Percentiles rank a stretch among this genome's conserved stretches.
Conservation (phyloP, 768 basidiomycete genomes). For the Lactarius vividus region DNA sequence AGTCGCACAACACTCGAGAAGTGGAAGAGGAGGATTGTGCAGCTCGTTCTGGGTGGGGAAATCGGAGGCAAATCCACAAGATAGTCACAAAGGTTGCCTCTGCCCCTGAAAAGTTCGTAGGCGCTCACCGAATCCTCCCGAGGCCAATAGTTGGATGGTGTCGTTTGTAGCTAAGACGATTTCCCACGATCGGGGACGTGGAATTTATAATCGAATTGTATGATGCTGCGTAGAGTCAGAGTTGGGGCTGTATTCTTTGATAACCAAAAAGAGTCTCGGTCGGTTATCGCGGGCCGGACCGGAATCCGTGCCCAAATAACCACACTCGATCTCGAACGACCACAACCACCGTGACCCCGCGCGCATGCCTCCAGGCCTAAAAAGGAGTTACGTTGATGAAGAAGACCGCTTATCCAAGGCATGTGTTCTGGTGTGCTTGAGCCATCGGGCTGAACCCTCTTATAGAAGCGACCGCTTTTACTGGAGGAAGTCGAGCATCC, state of each 20-base stretch:
- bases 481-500: neutral
- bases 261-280: neutral
- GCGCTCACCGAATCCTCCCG: neutral
- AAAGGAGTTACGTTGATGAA: slow-evolving; percentile 2
- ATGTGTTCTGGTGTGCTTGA: neutral
- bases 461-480: neutral
- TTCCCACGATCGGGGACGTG: too few relatives aligned
- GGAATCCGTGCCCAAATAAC: neutral
- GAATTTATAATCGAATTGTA: neutral
- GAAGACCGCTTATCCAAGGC: slow-evolving; percentile 5
- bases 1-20: neutral
- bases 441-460: neutral
- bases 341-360: neutral
- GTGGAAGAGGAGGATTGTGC: neutral
- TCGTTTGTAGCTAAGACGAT: neutral
- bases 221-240: neutral
- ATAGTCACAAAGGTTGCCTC: neutral
- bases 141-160: neutral
- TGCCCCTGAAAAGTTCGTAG: neutral
- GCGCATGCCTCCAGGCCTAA: slow-evolving; percentile 13
- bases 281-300: slow-evolving; percentile 9
- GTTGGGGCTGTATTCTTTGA: too few relatives aligned
- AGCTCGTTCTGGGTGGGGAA: neutral
- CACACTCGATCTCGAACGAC: neutral
- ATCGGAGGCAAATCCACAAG: neutral